phyloP scores from a whole-genome alignment of 352 stramenopile species.

The Vaucheria bursata region DNA sequence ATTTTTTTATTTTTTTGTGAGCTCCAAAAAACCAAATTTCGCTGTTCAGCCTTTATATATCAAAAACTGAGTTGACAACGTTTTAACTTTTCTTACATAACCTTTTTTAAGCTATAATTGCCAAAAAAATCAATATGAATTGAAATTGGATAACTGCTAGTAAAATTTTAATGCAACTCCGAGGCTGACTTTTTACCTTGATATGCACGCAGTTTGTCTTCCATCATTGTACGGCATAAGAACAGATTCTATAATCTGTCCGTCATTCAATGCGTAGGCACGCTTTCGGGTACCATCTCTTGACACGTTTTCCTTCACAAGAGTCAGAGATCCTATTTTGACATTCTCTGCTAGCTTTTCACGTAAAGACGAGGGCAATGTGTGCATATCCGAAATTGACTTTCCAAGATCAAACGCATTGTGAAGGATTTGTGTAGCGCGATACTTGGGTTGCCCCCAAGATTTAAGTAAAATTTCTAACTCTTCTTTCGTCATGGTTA shows the following conservation, averaged over 20 bases:
- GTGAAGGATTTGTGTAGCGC: constrained; percentile 13
- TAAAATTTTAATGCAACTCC: too few relatives aligned
- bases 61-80: too few relatives aligned
- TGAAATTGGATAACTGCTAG: too few relatives aligned
- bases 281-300: constrained; percentile 70
- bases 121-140: too few relatives aligned
- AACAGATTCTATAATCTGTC: constrained; percentile 70
- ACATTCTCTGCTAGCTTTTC: constrained; percentile 22
- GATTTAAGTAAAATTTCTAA: constrained; percentile 29
- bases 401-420: neutral
- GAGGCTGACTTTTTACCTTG: too few relatives aligned
- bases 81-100: too few relatives aligned
- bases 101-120: too few relatives aligned
- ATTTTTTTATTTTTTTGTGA: too few relatives aligned
- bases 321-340: neutral
- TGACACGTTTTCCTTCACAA: constrained; percentile 47
- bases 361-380: constrained; percentile 46
- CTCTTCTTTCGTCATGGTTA: constrained; percentile 37
- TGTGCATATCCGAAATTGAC: constrained; percentile 50
- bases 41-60: too few relatives aligned
- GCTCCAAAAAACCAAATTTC: too few relatives aligned
- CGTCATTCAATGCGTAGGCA: constrained; percentile 62
- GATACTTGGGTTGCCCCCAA: constrained; percentile 44
- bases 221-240: constrained; percentile 74
- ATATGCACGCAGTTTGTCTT: constrained; percentile 50